These are phyloP conservation scores for Lecanoromycetidae sp. DNA, from an alignment of 2,329 filamentous ascomycete species.

Conservation along the genomic window DNA sequence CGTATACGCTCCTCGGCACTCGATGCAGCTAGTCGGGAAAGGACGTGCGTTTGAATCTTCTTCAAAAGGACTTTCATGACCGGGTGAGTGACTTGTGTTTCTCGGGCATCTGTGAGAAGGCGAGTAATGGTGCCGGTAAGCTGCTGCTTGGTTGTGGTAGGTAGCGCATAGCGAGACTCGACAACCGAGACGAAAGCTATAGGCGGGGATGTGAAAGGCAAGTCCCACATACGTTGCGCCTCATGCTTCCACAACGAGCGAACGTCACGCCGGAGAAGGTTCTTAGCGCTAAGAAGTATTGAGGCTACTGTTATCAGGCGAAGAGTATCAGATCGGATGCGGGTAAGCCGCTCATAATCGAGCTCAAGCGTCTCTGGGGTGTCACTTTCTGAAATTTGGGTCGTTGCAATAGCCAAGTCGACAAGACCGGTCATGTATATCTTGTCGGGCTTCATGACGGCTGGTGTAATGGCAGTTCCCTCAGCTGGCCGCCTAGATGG, in stretches of 20 bases:
- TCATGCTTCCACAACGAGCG: conserved; percentile 53
- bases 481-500: conserved; percentile 23
- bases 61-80: conserved; percentile 25
- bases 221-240: conserved; percentile 46
- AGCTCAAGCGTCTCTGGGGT: conserved; percentile 50
- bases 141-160: conserved; percentile 32
- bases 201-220: conserved; percentile 29
- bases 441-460: conserved; percentile 17
- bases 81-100: conserved; percentile 14
- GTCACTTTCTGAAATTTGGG: conserved; percentile 35
- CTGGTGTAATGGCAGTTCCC: conserved; percentile 25
- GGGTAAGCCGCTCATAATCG: conserved; percentile 42
- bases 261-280: conserved; percentile 51
- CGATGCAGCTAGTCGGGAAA: conserved; percentile 45
- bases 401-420: conserved; percentile 38
- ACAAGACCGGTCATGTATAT: conserved; percentile 50
- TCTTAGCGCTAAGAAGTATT: conserved; percentile 53
- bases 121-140: conserved; percentile 37
- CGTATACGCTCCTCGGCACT: conserved; percentile 48
- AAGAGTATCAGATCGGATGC: conserved; percentile 42
- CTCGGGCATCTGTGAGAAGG: conserved; percentile 35
- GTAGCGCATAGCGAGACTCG: conserved; percentile 39
- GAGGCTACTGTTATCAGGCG: conserved; percentile 49
- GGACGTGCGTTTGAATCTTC: conserved; percentile 33
- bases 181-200: conserved; percentile 33